Evolutionary conservation across 257 asterid genomes (phyloP).

Genomic region (Cynanchum wilfordii): DNA sequence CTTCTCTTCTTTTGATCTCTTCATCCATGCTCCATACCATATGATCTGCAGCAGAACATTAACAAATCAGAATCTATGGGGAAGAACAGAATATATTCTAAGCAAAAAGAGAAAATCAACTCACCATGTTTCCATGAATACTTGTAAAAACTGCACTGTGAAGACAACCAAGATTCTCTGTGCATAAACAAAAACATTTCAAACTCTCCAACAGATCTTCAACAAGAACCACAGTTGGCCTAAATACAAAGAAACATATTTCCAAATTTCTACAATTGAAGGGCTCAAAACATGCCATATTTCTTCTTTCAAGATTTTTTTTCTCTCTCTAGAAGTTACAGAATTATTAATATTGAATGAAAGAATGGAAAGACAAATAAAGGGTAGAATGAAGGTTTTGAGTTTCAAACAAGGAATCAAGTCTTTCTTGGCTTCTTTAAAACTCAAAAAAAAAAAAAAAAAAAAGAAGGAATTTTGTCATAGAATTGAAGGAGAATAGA

Average conservation of each 20-base stretch:
- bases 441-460: not conserved
- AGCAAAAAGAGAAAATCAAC: not conserved
- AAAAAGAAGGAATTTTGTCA: not conserved
- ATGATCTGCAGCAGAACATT: constrained; percentile 32
- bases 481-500: not conserved
- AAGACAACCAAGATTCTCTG: constrained; percentile 56
- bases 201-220: constrained; percentile 44
- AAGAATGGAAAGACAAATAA: not conserved
- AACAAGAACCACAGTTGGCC: constrained; percentile 44
- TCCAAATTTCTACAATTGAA: constrained; percentile 51
- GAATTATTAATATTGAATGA: not conserved
- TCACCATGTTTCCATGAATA: constrained; percentile 71
- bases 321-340: not conserved
- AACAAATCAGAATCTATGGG: not conserved
- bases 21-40: constrained; percentile 83
- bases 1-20: constrained; percentile 45
- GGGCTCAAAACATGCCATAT: constrained; percentile 66
- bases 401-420: not conserved
- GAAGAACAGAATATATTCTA: not conserved
- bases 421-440: constrained; percentile 3
- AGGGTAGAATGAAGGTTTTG: not conserved
- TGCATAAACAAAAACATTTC: constrained; percentile 38
- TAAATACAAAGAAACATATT: constrained; percentile 41
- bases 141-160: constrained; percentile 54
- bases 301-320: not conserved